A percentile compares a stretch with the other conserved stretches of the same genome.
phyloP scores from a whole-genome alignment of 2,329 filamentous ascomycete genomes.

The Epichloe gansuensis region DNA sequence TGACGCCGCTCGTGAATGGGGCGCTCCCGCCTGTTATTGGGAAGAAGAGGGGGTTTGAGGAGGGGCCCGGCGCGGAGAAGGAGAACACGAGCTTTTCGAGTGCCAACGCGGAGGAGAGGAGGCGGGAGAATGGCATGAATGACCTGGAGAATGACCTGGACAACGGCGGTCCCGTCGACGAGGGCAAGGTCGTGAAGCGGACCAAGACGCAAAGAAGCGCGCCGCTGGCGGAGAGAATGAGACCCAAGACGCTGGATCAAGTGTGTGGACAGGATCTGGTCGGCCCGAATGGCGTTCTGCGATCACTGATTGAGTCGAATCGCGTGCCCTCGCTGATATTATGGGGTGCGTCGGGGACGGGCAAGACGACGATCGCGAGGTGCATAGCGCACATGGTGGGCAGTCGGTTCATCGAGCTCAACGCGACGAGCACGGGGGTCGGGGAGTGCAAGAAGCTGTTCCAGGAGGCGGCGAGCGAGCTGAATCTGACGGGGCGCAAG shows the following conservation, averaged over 20 bases:
- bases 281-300: constrained; percentile 68
- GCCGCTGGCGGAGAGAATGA: constrained; percentile 87
- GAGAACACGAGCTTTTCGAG: not conserved
- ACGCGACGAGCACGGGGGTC: constrained; percentile 79
- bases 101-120: not conserved
- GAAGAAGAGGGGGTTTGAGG: constrained; percentile 40
- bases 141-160: constrained; percentile 4
- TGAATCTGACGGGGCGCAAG: constrained; percentile 68
- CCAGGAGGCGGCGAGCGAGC: constrained; percentile 66
- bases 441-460: constrained; percentile 90
- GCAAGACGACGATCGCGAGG: constrained; percentile 84
- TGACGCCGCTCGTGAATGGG: constrained; percentile 22
- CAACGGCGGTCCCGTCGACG: constrained; percentile 4
- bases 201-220: constrained; percentile 58
- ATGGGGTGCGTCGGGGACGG: constrained; percentile 72
- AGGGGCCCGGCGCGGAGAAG: constrained; percentile 33
- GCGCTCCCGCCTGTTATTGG: constrained; percentile 19
- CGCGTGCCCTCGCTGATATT: constrained; percentile 89
- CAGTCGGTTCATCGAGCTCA: constrained; percentile 87
- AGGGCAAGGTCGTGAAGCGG: constrained; percentile 39
- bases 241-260: constrained; percentile 70
- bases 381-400: constrained; percentile 76
- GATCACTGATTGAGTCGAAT: constrained; percentile 73
- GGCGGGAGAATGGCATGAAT: not conserved
- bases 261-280: constrained; percentile 89